Evolutionary conservation across 2,329 filamentous ascomycete species (phyloP).

Genomic region (Acrocalymma vagum): DNA sequence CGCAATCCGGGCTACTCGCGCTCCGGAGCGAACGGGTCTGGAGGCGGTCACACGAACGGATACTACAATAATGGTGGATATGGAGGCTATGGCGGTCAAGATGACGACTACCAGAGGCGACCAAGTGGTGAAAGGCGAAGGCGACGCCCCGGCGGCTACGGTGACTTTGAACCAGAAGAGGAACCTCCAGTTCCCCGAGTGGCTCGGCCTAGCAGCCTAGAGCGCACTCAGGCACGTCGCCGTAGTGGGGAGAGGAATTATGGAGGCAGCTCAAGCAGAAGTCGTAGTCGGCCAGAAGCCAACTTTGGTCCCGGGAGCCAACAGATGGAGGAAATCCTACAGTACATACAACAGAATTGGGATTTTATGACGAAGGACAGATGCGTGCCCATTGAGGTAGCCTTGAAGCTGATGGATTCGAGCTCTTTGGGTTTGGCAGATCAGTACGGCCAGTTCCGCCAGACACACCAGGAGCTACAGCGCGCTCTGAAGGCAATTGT

Average conservation of each 20-base stretch:
- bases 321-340: conserved; percentile 69
- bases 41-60: conserved; percentile 49
- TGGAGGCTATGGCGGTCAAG: conserved; percentile 27
- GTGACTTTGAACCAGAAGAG: conserved; percentile 35
- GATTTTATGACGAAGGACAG: conserved; percentile 87
- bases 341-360: conserved; percentile 89
- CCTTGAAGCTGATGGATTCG: conserved; percentile 91
- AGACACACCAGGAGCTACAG: conserved; percentile 88
- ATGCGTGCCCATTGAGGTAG: conserved; percentile 91
- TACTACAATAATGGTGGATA: conserved; percentile 34
- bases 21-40: conserved; percentile 41
- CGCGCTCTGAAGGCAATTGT: conserved; percentile 93
- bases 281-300: conserved; percentile 37
- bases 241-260: conserved; percentile 49
- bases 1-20: conserved; percentile 43
- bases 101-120: conserved; percentile 22
- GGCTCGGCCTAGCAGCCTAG: conserved; percentile 49
- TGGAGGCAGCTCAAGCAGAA: conserved; percentile 30
- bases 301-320: conserved; percentile 50
- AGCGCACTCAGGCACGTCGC: conserved; percentile 51
- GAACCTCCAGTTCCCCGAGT: conserved; percentile 42
- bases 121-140: conserved; percentile 38
- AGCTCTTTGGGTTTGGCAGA: conserved; percentile 93
- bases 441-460: conserved; percentile 84
- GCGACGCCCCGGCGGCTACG: conserved; percentile 44